These are phyloP conservation scores for Gossypium anomalum DNA, from an alignment of 345 rosid genomes.

Conservation along the genomic window DNA sequence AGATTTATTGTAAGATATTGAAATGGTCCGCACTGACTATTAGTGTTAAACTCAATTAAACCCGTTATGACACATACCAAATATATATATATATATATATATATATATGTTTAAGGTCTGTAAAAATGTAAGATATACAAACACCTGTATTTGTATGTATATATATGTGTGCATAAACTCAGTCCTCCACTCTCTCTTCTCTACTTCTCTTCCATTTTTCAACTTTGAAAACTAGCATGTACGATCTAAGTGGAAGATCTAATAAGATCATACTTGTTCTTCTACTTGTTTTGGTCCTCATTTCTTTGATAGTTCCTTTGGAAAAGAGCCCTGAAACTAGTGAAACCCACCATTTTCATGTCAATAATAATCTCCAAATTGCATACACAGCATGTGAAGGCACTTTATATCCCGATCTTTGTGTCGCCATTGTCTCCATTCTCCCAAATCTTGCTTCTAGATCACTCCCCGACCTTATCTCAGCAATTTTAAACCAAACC, in stretches of 20 bases:
- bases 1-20: background rate
- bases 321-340: conserved; percentile 10
- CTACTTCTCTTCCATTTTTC: background rate
- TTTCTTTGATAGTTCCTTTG: background rate
- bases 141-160: background rate
- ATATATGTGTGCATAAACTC: background rate
- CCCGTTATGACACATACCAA: background rate
- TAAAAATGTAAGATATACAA: background rate
- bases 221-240: conserved; percentile 11
- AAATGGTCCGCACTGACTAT: background rate
- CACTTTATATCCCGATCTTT: conserved; percentile 53
- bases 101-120: background rate
- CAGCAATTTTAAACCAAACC: conserved; percentile 47
- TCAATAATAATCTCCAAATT: conserved; percentile 24
- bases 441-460: conserved; percentile 42
- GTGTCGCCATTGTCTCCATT: conserved; percentile 46
- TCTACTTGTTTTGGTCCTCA: conserved; percentile 14
- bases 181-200: background rate
- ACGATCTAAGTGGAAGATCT: conserved; percentile 7
- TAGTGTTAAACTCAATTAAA: background rate
- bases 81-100: background rate
- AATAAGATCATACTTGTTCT: conserved; percentile 14
- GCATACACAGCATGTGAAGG: conserved; percentile 41
- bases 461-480: conserved; percentile 38
- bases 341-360: conserved; percentile 23